Base-by-base conservation (phyloP, 2,329 filamentous ascomycete species). In the Colletotrichum tamarilloi region DNA sequence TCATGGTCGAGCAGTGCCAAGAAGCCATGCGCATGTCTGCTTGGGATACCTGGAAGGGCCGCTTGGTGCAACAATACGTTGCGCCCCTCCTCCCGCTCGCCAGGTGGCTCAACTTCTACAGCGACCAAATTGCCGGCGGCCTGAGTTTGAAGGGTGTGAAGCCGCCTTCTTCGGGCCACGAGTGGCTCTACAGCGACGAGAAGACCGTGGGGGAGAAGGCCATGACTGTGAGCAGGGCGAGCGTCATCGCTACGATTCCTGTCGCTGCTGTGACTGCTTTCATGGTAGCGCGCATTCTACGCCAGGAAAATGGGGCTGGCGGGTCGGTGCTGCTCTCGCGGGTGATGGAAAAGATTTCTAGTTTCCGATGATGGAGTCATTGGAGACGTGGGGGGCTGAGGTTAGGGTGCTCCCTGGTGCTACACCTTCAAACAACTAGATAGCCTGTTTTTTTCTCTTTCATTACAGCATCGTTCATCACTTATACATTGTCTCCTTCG, bases 101-200 rank as follows among this genome's bases (percentile, higher is more conserved):
- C 5, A 52, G 24, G 16, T 73, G 68, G 28, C 46, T 73, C 60
- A 38, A 73, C 60, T 70, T 26, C 32, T 73, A 70, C 60, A 73
- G 70, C 28, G 12, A 56, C 12, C 70, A 65, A 1, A 73, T 73
- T 3, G 42, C 35, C 1, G 67, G 60, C 12, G 70, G 67, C 4
- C 3, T 66, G 7, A 62, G 67, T 9, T n/a, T 70, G 28, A 24
- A 46, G 42, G 58, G 60, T 26, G 24, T 66, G 16, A 57, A 64
- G 9, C 28, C 67, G 8, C 70, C 62, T 11, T 24, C 42, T 5
- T 19, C 60, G 1, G 56, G n/a, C 11, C 67, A 73, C 16, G 58
- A 65, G 16, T 73, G 67, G 70, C 70, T 67, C 9, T 73, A 73
- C 42, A 24, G 30, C 2, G 70, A 73, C 26, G 70, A 73, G 38